A percentile compares a stretch with the other conserved stretches of the same genome.
These are phyloP conservation scores for Rhipidocladum racemiflorum DNA, from an alignment of 176 grass and related monocot species.

Conservation along the genomic window DNA sequence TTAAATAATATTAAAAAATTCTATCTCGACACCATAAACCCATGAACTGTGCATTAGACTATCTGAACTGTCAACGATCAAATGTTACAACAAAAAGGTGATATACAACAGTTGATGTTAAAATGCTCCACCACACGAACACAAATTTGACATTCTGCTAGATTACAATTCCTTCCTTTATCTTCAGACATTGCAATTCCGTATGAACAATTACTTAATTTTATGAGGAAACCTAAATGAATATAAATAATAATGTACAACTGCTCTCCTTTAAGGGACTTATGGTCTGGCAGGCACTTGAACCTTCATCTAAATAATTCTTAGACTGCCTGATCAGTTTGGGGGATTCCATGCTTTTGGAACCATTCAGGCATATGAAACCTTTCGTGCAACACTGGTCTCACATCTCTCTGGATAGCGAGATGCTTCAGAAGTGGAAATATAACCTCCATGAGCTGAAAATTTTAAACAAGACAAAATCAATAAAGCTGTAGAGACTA, in stretches of 20 bases:
- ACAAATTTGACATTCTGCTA: conserved; percentile 40
- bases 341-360: conserved; percentile 80
- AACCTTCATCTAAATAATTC: conserved; percentile 42
- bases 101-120: conserved; percentile 58
- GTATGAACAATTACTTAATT: conserved; percentile 41
- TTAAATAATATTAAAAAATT: too few species aligned
- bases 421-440: conserved; percentile 90
- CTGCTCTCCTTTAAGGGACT: conserved; percentile 31
- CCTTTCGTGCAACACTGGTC: conserved; percentile 75
- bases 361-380: conserved; percentile 99
- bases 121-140: conserved; percentile 33
- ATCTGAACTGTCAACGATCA: conserved; percentile 42
- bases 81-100: conserved; percentile 56
- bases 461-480: conserved; percentile 40
- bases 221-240: conserved; percentile 41
- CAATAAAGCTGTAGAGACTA: background rate
- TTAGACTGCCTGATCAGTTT: conserved; percentile 47
- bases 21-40: background rate
- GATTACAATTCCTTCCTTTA: conserved; percentile 45
- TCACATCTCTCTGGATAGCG: conserved; percentile 79
- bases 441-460: conserved; percentile 87
- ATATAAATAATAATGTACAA: conserved; percentile 74
- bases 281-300: conserved; percentile 27
- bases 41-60: conserved; percentile 30
- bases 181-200: conserved; percentile 33